Evolutionary conservation across 495 filamentous ascomycete species (phyloP), one percentile per base, ranked within the genome.

Genomic region (Sporormia fimetaria): DNA sequence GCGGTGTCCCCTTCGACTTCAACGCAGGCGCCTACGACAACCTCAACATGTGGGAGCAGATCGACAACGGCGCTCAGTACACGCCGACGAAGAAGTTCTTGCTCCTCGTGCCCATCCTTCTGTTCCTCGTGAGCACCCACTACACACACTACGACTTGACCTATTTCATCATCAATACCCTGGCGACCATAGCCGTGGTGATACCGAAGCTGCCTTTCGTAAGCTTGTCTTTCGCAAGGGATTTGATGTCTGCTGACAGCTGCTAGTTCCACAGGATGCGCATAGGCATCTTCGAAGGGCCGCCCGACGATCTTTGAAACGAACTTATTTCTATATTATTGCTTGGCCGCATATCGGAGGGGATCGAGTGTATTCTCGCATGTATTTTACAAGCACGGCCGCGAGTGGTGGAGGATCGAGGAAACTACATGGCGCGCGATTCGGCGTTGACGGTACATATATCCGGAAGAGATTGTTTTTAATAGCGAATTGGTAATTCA

Each of bases 1-100:
- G 87, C 57, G 90, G 90, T 58, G 85, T 96, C 37, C 90, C 90
- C 11, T 98, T 98, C 64, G 90, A 98, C 57, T 98, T 96, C 73
- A 95, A 98, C 60, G 78, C 85, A n/a, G 90, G 90, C 34, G 90
- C 90, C 44, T 98, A 94, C 68, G 90, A 98, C 64, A 95, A 96
- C 59, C 73, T 96, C 51, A 96, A 95, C 66, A 94, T 98, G 87
- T 98, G 90, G 90, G 90, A 98, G 68, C 90, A 98, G 68, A 98
- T 98, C 58, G 90, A 98, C 67, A 90, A 98, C 55, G 90, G 90
- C 21, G 90, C 90, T 61, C 90, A 98, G 59, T 98, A 95, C 66
- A 98, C 90, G 4, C 90, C 90, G 9, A 77, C 90, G 40, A 98
- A 98, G 74, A 98, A 98, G 63, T 98, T 95, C 63, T 65, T 98